phyloP scores from a whole-genome alignment of 2,329 filamentous ascomycete species.

The Calonectria multiphialidica region DNA sequence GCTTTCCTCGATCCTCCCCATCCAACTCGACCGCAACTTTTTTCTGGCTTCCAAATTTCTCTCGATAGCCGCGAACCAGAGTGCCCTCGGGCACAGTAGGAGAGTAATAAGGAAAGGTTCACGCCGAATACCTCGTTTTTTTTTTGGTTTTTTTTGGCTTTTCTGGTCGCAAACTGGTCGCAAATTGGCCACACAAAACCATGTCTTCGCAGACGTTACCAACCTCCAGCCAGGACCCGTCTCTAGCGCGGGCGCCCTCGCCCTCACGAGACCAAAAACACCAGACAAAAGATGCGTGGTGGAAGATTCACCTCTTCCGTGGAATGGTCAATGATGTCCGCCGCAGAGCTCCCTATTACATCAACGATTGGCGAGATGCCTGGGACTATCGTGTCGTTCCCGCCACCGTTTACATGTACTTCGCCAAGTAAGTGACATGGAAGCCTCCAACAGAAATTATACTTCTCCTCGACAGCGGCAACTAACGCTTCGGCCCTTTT shows the following conservation, averaged over 20 bases:
- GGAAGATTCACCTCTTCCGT: conserved; percentile 79
- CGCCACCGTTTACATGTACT: conserved; percentile 93
- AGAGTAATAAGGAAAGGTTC: not conserved
- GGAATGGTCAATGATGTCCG: conserved; percentile 86
- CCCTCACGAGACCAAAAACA: not conserved
- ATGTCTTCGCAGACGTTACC: not conserved
- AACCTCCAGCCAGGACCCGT: not conserved
- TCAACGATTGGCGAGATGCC: conserved; percentile 86
- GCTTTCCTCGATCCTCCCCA: not conserved
- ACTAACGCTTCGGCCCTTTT: conserved; percentile 23
- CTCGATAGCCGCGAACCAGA: not conserved
- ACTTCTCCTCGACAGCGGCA: not conserved
- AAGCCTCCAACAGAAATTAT: not conserved
- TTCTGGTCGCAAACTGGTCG: not conserved
- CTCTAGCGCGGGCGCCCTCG: conserved; percentile 4
- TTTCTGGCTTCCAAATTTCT: not conserved
- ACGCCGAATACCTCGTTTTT: not conserved
- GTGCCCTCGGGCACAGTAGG: not conserved
- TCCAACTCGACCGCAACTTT: not conserved
- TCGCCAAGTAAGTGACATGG: conserved; percentile 78
- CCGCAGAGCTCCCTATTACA: conserved; percentile 81
- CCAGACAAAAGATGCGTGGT: conserved; percentile 65
- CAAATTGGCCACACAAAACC: not conserved
- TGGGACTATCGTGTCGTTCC: conserved; percentile 93
- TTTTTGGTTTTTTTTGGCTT: not conserved